phyloP scores from a whole-genome alignment of 192 early-diverging fungal species.

The Linnemannia schmuckeri region DNA sequence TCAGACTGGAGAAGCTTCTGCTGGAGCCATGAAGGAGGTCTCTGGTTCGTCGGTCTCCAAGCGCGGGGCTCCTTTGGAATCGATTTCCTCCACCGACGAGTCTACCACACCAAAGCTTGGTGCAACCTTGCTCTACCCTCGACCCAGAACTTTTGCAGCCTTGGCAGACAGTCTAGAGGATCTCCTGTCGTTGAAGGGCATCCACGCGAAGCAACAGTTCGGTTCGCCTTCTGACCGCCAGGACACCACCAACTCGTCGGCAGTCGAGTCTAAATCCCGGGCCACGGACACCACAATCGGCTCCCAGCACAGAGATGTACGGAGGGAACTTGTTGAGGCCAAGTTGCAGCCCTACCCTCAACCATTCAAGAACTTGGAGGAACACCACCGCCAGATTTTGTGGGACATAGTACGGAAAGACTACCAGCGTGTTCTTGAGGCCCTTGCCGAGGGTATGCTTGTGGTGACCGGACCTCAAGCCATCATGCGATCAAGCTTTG shows the following conservation, averaged over 20 bases:
- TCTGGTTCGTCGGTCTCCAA: not conserved
- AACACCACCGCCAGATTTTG: conserved; percentile 26
- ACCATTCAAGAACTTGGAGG: conserved; percentile 31
- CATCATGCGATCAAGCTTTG: not conserved
- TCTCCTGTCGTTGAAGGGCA: conserved; percentile 19
- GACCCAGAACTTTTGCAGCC: conserved; percentile 52
- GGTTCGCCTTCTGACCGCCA: not conserved
- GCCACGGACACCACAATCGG: not conserved
- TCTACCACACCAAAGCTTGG: not conserved
- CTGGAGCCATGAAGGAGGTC: no score
- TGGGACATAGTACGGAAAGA: conserved; percentile 30
- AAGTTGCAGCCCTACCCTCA: conserved; percentile 28
- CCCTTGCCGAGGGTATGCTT: conserved; percentile 40
- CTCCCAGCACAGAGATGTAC: not conserved
- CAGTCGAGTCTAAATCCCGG: not conserved
- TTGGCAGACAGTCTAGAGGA: conserved; percentile 39
- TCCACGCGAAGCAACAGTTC: not conserved
- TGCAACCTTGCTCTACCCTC: conserved; percentile 27
- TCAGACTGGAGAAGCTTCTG: not conserved
- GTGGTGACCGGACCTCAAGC: conserved; percentile 11
- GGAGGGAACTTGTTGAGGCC: conserved; percentile 20
- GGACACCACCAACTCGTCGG: not conserved
- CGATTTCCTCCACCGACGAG: not conserved
- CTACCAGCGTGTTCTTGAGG: conserved; percentile 34
- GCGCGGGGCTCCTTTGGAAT: conserved; percentile 9